Base-by-base conservation (phyloP, 2,329 filamentous ascomycete species). In the Monilinia aucupariae region DNA sequence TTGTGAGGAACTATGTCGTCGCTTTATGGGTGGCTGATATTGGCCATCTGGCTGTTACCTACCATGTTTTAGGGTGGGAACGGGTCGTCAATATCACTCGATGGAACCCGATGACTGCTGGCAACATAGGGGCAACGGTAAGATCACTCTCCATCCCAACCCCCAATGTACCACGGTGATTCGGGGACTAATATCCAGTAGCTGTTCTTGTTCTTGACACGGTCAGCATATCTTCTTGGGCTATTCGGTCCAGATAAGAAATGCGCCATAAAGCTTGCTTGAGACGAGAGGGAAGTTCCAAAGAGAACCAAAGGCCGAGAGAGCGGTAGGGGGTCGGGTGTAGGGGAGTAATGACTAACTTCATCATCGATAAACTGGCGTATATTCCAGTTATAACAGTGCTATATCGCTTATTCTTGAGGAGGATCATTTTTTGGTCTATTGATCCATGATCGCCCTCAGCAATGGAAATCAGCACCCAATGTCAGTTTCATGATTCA, bases 71-170 rank as follows among this genome's bases (percentile, higher is more conserved):
- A 66, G 87, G 85, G 10, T 78, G 77, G 71, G 78, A 82, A 12
- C 76, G 76, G 41, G 79, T 83, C 53, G 66, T 82, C 51, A 80
- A 84, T 67, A 74, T 87, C 13, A 74, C 70, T 5, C 76, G 74
- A 27, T 91, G 88, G 88, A 91, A 90, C 72, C 77, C 81, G 41
- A 82, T 88, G 78, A 82, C 85, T n/a, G 89, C 85, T 84, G 89
- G 88, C 3, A 91, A 91, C 70, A 79, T 92, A 66, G 86, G 81
- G 9, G 79, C 81, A 56, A 90, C 88, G 32, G 82, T 85, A 69
- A 76, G 67, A 45, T 22, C 12, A 47, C 34, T 25, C 34, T 22
- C 6, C 43, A 34, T 59, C 25, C 2, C 13, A 15, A 15, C 25
- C 12, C 15, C 12, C 30, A 17, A 22, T 22, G 37, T 20, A 47